Base-by-base conservation (phyloP, 768 basidiomycete genomes). In the Boletus insuetus region DNA sequence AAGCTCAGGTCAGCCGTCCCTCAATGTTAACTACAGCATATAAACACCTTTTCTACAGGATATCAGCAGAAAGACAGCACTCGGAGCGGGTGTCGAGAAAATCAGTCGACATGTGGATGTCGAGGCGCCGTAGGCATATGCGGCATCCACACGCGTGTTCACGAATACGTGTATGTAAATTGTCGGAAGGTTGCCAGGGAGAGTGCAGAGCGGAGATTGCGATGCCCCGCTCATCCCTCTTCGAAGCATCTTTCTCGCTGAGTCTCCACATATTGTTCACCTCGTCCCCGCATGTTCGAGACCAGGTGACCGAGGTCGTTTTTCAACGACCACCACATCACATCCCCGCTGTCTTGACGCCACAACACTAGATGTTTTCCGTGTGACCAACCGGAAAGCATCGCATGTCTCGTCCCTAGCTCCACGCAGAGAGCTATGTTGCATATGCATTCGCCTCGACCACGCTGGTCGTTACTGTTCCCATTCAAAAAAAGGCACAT, bases 21-120 rank as follows among this genome's bases (percentile, higher is more conserved):
- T 8, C 5, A 22, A 3, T 49, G 4, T 40, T 6, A 19, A 35
- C 2, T 12, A 43, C 11, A 19, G 14, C 6, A 5, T 49, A 50
- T 50, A 19, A 59, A 68, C 49, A 50, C 46, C 9, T 45, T 44
- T 19, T 47, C 31, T 42, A 35, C 51, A 73, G 69, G 67, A 67
- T 34, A 47, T 49, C 12, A 17, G 29, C 19, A 63, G 73, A 41
- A 74, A 65, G 56, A 73, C 73, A 14, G 61, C 66, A 3, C 59
- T 72, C 0, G 70, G 72, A 20, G 72, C 72, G 10, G 73, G 73
- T 9, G 67, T 73, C 19, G 73, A 73, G 56, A 73, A 73, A 57
- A 59, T 73, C 49, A 74, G 73, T 53, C 61, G 68, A 47, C 73
- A 74, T 53, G 61, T 70, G 37, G 63, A 65, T 6, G 45, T 45